phyloP scores from a whole-genome alignment of 202 grass and related monocot genomes.

The Carex sylvatica region DNA sequence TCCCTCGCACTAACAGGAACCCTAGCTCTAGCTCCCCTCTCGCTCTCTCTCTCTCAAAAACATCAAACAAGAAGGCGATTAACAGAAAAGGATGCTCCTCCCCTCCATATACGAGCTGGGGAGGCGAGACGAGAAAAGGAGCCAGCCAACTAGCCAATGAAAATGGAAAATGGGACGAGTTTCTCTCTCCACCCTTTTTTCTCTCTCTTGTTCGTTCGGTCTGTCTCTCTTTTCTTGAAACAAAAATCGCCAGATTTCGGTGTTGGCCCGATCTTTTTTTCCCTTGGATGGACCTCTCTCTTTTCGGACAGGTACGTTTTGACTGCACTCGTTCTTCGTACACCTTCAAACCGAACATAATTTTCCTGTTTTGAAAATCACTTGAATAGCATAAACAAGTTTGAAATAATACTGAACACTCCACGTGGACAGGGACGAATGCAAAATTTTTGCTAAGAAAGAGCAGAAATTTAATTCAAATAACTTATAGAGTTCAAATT shows the following conservation, averaged over 20 bases:
- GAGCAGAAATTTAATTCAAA: no score
- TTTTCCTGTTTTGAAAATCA: background rate
- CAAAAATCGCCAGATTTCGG: conserved; percentile 11
- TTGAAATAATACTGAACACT: no score
- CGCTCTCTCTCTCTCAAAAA: background rate
- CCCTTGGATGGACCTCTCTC: background rate
- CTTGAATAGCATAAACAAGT: no score
- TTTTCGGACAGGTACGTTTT: background rate
- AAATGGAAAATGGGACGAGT: conserved; percentile 33
- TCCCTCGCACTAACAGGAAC: background rate
- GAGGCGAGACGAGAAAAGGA: conserved; percentile 30
- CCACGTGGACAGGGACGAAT: no score
- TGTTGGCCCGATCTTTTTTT: background rate
- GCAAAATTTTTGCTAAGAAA: no score
- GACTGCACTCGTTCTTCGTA: conserved; percentile 4
- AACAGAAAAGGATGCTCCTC: conserved; percentile 4
- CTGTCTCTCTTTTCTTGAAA: conserved; percentile 5
- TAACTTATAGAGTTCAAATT: no score
- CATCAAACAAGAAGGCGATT: background rate
- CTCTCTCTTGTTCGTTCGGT: background rate
- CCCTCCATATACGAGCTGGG: conserved; percentile 27
- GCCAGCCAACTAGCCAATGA: background rate
- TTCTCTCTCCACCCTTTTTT: background rate
- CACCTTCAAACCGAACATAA: background rate
- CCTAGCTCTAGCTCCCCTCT: conserved; percentile 35